Conservation (phyloP, 2,329 filamentous ascomycete species). For the Cordyceps sp. region DNA sequence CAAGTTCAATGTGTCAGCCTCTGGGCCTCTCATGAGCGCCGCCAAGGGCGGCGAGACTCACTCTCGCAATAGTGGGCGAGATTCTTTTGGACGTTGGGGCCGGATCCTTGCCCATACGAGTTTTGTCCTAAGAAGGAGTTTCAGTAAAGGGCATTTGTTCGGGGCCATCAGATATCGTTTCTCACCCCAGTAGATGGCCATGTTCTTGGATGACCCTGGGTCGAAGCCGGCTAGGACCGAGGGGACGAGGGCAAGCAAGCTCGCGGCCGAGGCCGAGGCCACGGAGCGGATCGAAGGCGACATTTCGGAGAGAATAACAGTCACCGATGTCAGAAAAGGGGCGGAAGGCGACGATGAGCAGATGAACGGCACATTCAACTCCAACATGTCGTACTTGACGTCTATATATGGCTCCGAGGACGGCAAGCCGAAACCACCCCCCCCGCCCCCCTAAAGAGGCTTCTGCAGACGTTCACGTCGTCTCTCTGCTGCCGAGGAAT, state of each 20-base stretch:
- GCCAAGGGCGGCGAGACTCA: constrained; percentile 16
- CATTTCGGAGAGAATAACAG: too few species aligned
- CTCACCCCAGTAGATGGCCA: constrained; percentile 52
- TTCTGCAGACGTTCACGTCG: too few species aligned
- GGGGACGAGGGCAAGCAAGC: constrained; percentile 11
- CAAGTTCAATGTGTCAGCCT: constrained; percentile 3
- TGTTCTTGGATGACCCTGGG: constrained; percentile 28
- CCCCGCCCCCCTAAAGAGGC: too few species aligned
- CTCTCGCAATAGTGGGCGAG: constrained; percentile 42
- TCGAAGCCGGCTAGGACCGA: constrained; percentile 24
- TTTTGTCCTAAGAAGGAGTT: constrained; percentile 32
- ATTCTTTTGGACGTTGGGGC: constrained; percentile 31
- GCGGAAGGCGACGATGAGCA: too few species aligned
- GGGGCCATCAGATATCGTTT: background rate
- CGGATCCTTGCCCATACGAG: constrained; percentile 30
- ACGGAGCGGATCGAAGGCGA: constrained; percentile 2
- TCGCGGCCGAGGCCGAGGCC: constrained; percentile 6
- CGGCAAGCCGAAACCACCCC: too few species aligned
- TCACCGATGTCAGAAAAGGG: too few species aligned
- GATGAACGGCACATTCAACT: too few species aligned
- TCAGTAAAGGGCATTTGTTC: background rate
- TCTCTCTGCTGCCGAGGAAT: too few species aligned
- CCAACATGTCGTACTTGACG: too few species aligned
- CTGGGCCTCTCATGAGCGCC: background rate
- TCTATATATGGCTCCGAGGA: too few species aligned